Evolutionary conservation across 306 rosid genomes (phyloP), one percentile per base, ranked within the genome.

Genomic region (Bauhinia variegata): DNA sequence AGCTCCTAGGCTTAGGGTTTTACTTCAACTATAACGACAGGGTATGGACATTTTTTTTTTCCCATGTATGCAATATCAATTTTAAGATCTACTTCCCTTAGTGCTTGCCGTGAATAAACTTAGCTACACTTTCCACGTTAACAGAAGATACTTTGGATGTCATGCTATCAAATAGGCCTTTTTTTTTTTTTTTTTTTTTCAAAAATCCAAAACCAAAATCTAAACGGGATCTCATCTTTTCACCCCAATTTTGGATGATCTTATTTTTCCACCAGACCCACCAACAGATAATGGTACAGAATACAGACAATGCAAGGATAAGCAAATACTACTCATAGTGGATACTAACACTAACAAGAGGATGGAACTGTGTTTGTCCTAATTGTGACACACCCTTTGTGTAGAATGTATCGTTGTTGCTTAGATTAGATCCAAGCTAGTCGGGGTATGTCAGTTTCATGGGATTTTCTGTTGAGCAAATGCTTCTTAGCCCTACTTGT

Each of bases 271-370:
- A 44, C 54, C 46, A 65, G 78, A 75, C 81, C 71, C 80, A 75
- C 73, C 73, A 67, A 62, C 38, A 62, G 62, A 71, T 75, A 75
- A 71, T 80, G 68, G 78, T 23, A 37, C 10, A 71, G 54, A 67
- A 2, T 23, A 23, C 71, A 60, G 41, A 36, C 28, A 36, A 36
- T 16, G 65, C 28, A 75, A 54, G 66, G 39, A 60, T 37, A 33
- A 70, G 68, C 32, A 41, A 23, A 60, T 38, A 34, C 54, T 46
- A 7, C 49, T 61, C 37, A 2, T 28, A 48, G 61, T 78, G 77
- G 60, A 38, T 39, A 30, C 2, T 63, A 56, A 38, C 38, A 30
- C 2, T 63, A 56, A 38, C 38, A 63, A 74, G 61, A 68, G 69
- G 72, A 68, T 12, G 14, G 41, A 79, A 79, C 62, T 69, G 73